Evolutionary conservation across 2,329 filamentous ascomycete species (phyloP).

Genomic region (Diplocarpon rosae): DNA sequence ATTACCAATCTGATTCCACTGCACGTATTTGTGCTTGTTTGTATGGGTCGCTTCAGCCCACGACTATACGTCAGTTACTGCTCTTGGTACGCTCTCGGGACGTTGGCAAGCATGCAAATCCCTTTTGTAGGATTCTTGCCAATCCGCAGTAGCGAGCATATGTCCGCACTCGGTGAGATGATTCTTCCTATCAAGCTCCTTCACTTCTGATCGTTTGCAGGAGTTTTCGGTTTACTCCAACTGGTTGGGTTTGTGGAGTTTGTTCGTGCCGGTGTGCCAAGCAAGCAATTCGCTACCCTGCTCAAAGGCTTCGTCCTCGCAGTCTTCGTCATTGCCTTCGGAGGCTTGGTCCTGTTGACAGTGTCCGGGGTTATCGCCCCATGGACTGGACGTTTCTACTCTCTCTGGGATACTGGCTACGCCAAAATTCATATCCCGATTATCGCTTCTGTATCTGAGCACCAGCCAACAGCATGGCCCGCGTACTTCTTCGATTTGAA

Average conservation of each 20-base stretch:
- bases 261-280: slow-evolving; percentile 75
- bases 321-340: slow-evolving; percentile 62
- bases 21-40: slow-evolving; percentile 85
- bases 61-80: slow-evolving; percentile 94
- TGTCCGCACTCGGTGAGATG: slow-evolving; percentile 77
- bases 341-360: slow-evolving; percentile 74
- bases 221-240: slow-evolving; percentile 92
- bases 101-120: slow-evolving; percentile 97
- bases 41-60: slow-evolving; percentile 93
- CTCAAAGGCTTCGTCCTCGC: slow-evolving; percentile 64
- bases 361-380: slow-evolving; percentile 87
- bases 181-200: background rate
- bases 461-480: slow-evolving; percentile 97
- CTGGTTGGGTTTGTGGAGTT: slow-evolving; percentile 88
- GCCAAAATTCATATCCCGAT: slow-evolving; percentile 99
- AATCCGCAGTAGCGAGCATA: slow-evolving; percentile 94
- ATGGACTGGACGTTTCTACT: slow-evolving; percentile 98
- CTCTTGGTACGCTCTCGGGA: slow-evolving; percentile 95
- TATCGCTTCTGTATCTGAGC: slow-evolving; percentile 98
- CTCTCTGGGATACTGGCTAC: slow-evolving; percentile 96
- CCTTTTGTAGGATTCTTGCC: slow-evolving; percentile 97
- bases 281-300: slow-evolving; percentile 89
- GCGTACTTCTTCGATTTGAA: slow-evolving; percentile 99
- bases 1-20: slow-evolving; percentile 95
- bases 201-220: slow-evolving; percentile 33